Base-by-base conservation (phyloP, 192 early-diverging fungal genomes). In the Dissophora ornata region DNA sequence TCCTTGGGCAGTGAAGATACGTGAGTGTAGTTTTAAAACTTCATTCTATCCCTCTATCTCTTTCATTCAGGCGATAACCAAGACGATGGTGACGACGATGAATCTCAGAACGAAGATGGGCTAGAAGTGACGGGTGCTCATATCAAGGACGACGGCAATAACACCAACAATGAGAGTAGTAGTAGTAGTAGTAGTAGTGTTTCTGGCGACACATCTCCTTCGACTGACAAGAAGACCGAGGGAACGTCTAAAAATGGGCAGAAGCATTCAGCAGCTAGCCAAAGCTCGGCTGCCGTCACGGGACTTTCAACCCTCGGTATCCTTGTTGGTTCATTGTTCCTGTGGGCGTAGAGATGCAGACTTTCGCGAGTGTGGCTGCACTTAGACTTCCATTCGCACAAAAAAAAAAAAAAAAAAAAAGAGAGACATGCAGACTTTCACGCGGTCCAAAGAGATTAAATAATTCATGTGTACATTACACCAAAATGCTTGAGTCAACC, bases 81-180 rank as follows among this genome's bases (percentile, higher is more conserved):
- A 32, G 47, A 48, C 34, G 36, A 41, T 12, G 63, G 56, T 36
- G 55, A 57, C 12, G 66, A 68, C 1, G 55, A 58, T 38, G 36
- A 38, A 6, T 38, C 36, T 38, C 36, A 38, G 36, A 38, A 9
- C 36, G 36, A 38, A 13, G 7, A 38, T 13, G 13, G 13, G 6
- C 36, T 38, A 38, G 36, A 9, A 9, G 36, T 38, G 36, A 38
- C 6, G 6, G 36, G 36, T 13, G 36, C 36, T 4, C 12, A 33
- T 46, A 22, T 21, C 45, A n/a, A 50, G 1, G 47, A 49, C 6
- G 42, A 47, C 9, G 41, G 22, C 1, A 33, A 19, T 8, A 38
- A 46, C 10, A 15, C 36, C 19, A 28, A 33, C 22, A 54, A 16
- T 19, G 22, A 44, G 7, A 45, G 36, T 18, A 45, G 36, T 18